Base-by-base conservation (phyloP, 306 rosid genomes). In the Ceratonia siliqua region DNA sequence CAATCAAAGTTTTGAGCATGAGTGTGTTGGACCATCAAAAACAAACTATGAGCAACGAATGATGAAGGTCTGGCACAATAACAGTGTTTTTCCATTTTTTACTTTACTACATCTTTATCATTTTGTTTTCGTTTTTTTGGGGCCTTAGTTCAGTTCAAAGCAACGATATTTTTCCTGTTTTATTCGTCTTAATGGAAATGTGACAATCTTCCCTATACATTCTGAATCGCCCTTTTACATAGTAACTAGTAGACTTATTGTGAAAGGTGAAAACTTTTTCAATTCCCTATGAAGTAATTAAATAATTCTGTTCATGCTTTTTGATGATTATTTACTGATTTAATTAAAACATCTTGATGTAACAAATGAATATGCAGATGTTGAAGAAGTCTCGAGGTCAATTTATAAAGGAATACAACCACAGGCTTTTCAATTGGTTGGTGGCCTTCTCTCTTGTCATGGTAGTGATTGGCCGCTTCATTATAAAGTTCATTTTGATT, bases 1-100 rank as follows among this genome's bases (percentile, higher is more conserved):
- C 86, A 89, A 89, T 77, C 87, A 36, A 78, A 92, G 91, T 84
- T 92, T 92, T 75, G 89, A 82, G 78, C 78, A 13, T 1, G 79
- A 88, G 73, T 92, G 97, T 82, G 82, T 89, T 74, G 97, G 93
- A 72, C 97, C 96, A 46, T 86, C 97, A 45, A 92, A 88, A 82
- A 12, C 24, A 64, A 89, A 82, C 62, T 89, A 92, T 5, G 96
- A 82, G 85, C 89, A 78, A 21, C 96, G 96, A 20, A 88, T 89
- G 97, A 69, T 30, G 69, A 92, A 92, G 96, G 96, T 92, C 70
- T 42, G 83, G 14, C 66, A 49, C 72, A 68, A 21, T 73, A 21
- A 2, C 54, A 2, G 6, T 28, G 25, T 62, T 27, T 35, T 45
- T 8, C 73, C 15, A 14, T 7, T 1, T 35, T 62, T 25, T n/a